Percentiles rank a stretch among this genome's conserved stretches.
These are phyloP conservation scores for Allium cepa DNA, from an alignment of 106 monocot genomes.

Conservation along the genomic window DNA sequence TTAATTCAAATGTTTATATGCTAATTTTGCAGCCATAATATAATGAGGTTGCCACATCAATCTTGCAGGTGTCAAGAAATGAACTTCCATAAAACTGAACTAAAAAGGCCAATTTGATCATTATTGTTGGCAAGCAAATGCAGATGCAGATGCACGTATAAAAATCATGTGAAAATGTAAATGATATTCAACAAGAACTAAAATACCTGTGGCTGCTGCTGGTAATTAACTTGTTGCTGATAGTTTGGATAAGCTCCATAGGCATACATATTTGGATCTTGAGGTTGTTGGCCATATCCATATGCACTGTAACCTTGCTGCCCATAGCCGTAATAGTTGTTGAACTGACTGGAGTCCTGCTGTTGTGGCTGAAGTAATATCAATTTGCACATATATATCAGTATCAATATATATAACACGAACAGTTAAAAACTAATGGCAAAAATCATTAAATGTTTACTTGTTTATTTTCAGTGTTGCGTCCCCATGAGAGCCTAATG, in stretches of 20 bases:
- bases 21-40: no score
- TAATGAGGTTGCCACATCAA: no score
- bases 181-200: no score
- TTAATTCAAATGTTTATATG: no score
- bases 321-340: conserved; percentile 49
- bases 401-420: background rate
- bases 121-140: no score
- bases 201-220: conserved; percentile 11
- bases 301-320: conserved; percentile 47
- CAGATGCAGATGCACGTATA: no score
- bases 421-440: background rate
- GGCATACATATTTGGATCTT: conserved; percentile 64
- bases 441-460: conserved; percentile 12
- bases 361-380: conserved; percentile 35
- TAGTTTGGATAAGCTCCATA: conserved; percentile 65
- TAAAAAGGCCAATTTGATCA: no score
- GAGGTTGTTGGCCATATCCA: conserved; percentile 52
- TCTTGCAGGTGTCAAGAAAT: no score
- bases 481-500: conserved; percentile 89
- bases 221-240: conserved; percentile 37
- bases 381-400: background rate
- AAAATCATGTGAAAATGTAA: no score
- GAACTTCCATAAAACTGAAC: no score
- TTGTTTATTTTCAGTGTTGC: conserved; percentile 61
- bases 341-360: conserved; percentile 55